phyloP scores from a whole-genome alignment of 1,139 yeast species.

The Meyerozyma guilliermondii region DNA sequence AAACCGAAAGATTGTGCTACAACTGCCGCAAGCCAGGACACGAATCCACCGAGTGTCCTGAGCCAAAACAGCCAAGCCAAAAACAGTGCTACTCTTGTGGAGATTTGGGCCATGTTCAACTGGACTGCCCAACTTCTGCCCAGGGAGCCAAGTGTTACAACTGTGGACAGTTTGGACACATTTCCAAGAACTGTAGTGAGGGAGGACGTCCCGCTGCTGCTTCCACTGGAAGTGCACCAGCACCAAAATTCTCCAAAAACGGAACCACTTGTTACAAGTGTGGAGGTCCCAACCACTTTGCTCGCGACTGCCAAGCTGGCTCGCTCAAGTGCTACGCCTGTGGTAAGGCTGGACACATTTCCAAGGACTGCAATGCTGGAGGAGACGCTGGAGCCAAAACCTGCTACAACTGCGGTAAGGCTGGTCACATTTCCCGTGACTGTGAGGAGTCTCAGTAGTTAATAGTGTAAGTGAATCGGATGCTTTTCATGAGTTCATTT shows the following conservation, averaged over 20 bases:
- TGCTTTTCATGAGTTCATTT: background rate
- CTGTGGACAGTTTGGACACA: constrained; percentile 77
- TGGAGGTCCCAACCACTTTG: constrained; percentile 91
- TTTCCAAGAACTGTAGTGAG: constrained; percentile 66
- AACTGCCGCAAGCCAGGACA: constrained; percentile 91
- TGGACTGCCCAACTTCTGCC: constrained; percentile 55
- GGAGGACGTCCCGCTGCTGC: constrained; percentile 11
- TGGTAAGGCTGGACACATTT: constrained; percentile 84
- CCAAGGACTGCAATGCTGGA: constrained; percentile 65
- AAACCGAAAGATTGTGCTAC: constrained; percentile 82
- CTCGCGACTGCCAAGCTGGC: constrained; percentile 82
- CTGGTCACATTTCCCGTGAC: constrained; percentile 34
- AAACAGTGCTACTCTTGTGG: constrained; percentile 91
- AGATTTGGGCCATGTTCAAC: constrained; percentile 64
- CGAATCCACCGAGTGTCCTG: constrained; percentile 81
- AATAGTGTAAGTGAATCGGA: background rate
- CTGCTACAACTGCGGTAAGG: constrained; percentile 40
- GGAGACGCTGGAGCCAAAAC: constrained; percentile 41
- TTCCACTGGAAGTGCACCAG: constrained; percentile 12
- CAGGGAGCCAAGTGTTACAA: constrained; percentile 49
- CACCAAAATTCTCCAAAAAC: constrained; percentile 15
- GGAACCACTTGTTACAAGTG: constrained; percentile 81
- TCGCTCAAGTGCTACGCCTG: constrained; percentile 83
- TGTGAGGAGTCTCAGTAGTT: constrained; percentile 13
- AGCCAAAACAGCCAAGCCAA: constrained; percentile 75